phyloP scores from a whole-genome alignment of 495 filamentous ascomycete species.

The Monascus purpureus region DNA sequence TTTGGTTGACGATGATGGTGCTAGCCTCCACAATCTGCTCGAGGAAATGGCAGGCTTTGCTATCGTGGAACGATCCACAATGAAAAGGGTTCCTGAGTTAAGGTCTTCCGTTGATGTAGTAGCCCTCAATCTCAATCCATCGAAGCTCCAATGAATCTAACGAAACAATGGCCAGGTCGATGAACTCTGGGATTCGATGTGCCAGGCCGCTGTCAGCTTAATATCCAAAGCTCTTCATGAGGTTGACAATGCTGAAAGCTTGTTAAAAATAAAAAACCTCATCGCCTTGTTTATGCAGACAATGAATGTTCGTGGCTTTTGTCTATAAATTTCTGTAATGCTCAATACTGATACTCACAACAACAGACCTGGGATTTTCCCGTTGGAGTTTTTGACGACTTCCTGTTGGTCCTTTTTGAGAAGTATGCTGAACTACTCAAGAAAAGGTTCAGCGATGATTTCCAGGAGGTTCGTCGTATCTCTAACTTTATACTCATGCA shows the following conservation, averaged over 20 bases:
- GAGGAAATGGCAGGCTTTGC: slow-evolving; percentile 94
- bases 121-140: not conserved
- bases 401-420: slow-evolving; percentile 74
- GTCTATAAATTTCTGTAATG: not conserved
- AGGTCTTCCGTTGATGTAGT: slow-evolving; percentile 69
- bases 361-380: slow-evolving; percentile 74
- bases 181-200: slow-evolving; percentile 97
- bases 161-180: slow-evolving; percentile 50
- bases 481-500: slow-evolving; percentile 1
- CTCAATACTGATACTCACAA: not conserved
- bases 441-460: slow-evolving; percentile 78
- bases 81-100: slow-evolving; percentile 69
- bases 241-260: slow-evolving; percentile 67
- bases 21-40: slow-evolving; percentile 68
- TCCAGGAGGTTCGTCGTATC: slow-evolving; percentile 54
- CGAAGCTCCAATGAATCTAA: slow-evolving; percentile 2
- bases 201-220: slow-evolving; percentile 65
- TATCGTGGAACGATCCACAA: slow-evolving; percentile 88
- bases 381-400: slow-evolving; percentile 62
- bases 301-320: slow-evolving; percentile 56
- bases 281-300: slow-evolving; percentile 94
- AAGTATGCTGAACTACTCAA: slow-evolving; percentile 92
- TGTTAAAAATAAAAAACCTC: slow-evolving; percentile 83
- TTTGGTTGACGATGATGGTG: slow-evolving; percentile 57
- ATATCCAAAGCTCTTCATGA: slow-evolving; percentile 63